Conservation (phyloP, 2,329 filamentous ascomycete species). For the Aspergillus sp. region DNA sequence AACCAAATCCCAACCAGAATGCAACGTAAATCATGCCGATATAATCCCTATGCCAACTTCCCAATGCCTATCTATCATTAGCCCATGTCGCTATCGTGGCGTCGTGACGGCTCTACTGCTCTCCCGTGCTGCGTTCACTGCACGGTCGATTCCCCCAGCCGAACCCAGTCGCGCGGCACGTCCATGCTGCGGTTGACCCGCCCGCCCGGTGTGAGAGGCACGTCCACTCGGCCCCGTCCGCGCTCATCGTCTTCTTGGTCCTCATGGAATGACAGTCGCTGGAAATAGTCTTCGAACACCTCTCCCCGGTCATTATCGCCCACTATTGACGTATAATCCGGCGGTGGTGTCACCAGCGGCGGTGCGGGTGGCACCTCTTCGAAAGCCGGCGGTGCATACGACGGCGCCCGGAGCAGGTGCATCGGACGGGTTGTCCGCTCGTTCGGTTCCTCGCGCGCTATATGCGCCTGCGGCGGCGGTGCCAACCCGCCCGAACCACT, state of each 20-base stretch:
- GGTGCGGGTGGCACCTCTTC: constrained; percentile 71
- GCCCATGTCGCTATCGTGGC: no score
- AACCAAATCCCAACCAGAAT: no score
- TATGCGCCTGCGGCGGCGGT: constrained; percentile 42
- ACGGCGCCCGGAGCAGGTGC: constrained; percentile 71
- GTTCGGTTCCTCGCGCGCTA: constrained; percentile 34
- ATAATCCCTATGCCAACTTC: no score
- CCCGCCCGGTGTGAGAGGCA: constrained; percentile 55
- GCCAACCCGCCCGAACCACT: constrained; percentile 33
- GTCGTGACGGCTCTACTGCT: no score
- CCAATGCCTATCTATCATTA: no score
- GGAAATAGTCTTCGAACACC: constrained; percentile 76
- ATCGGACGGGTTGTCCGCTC: constrained; percentile 57
- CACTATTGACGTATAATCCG: constrained; percentile 71
- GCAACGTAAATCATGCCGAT: no score
- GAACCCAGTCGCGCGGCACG: constrained; percentile 48
- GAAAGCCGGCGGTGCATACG: constrained; percentile 80
- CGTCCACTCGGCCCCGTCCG: constrained; percentile 39
- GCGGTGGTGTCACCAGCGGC: constrained; percentile 68
- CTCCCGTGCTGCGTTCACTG: constrained; percentile 8
- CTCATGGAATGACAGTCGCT: constrained; percentile 59
- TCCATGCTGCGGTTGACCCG: constrained; percentile 57
- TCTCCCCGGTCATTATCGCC: constrained; percentile 57
- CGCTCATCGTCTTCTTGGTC: constrained; percentile 50
- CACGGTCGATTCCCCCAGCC: constrained; percentile 21